phyloP scores from a whole-genome alignment of 2,329 filamentous ascomycete species.

The Colletotrichum australisinense region DNA sequence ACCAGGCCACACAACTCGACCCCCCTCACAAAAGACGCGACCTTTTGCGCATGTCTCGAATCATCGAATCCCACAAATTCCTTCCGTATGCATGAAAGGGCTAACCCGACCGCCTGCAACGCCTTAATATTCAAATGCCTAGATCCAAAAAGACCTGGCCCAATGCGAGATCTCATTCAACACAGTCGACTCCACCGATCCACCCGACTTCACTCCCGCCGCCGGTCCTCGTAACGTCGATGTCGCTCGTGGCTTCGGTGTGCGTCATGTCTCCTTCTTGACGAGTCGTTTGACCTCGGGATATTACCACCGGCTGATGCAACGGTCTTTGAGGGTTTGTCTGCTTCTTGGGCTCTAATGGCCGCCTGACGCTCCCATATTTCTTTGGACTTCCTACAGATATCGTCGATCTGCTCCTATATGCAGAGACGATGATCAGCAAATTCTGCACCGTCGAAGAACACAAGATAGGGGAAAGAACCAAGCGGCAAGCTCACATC shows the following conservation, averaged over 20 bases:
- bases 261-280: constrained; percentile 48
- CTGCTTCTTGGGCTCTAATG: constrained; percentile 58
- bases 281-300: constrained; percentile 50
- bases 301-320: constrained; percentile 66
- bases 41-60: constrained; percentile 27
- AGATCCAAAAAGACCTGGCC: constrained; percentile 24
- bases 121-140: constrained; percentile 11
- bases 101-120: constrained; percentile 20
- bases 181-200: constrained; percentile 9
- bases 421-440: constrained; percentile 56
- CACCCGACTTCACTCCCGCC: constrained; percentile 38
- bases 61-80: constrained; percentile 34
- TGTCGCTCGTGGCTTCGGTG: constrained; percentile 43
- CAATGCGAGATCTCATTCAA: constrained; percentile 31
- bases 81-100: constrained; percentile 24
- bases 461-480: not conserved
- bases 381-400: constrained; percentile 69
- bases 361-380: constrained; percentile 68
- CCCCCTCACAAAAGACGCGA: constrained; percentile 21
- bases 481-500: constrained; percentile 59
- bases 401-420: constrained; percentile 73
- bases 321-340: constrained; percentile 67
- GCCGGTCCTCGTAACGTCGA: constrained; percentile 43
- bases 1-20: constrained; percentile 27
- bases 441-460: constrained; percentile 52